phyloP scores from a whole-genome alignment of 176 grass and related monocot genomes.

The Aegilops speltoides region DNA sequence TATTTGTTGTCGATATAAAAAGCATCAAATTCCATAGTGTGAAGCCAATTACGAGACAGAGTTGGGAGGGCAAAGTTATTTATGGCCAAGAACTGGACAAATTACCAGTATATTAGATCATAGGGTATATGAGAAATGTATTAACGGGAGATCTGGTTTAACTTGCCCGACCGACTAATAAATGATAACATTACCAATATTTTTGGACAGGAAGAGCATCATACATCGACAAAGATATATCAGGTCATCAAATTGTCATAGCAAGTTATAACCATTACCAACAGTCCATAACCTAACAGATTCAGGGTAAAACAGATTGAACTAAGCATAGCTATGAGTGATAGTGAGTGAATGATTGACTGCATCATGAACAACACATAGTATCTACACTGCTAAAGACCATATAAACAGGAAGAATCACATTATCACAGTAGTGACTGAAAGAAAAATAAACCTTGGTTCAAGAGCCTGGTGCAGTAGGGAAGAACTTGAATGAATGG shows the following conservation, averaged over 20 bases:
- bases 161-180: background rate
- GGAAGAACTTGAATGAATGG: conserved; percentile 99
- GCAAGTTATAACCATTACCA: conserved; percentile 9
- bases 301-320: conserved; percentile 2
- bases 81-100: background rate
- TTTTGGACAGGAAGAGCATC: background rate
- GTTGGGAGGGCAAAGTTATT: background rate
- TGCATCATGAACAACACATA: background rate
- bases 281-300: background rate
- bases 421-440: background rate
- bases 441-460: conserved; percentile 64
- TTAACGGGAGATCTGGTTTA: conserved; percentile 7
- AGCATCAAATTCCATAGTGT: background rate
- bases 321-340: background rate
- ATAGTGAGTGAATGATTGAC: too few species aligned
- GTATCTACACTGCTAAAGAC: background rate
- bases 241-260: background rate
- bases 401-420: background rate
- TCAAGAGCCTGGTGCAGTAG: conserved; percentile 87
- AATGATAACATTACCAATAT: background rate
- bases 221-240: background rate
- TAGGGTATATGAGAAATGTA: conserved; percentile 11
- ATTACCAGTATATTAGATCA: conserved; percentile 26
- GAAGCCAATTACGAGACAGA: background rate
- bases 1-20: background rate